These are phyloP conservation scores for Suillus tomentosus DNA, from an alignment of 768 basidiomycete species.

Conservation along the genomic window DNA sequence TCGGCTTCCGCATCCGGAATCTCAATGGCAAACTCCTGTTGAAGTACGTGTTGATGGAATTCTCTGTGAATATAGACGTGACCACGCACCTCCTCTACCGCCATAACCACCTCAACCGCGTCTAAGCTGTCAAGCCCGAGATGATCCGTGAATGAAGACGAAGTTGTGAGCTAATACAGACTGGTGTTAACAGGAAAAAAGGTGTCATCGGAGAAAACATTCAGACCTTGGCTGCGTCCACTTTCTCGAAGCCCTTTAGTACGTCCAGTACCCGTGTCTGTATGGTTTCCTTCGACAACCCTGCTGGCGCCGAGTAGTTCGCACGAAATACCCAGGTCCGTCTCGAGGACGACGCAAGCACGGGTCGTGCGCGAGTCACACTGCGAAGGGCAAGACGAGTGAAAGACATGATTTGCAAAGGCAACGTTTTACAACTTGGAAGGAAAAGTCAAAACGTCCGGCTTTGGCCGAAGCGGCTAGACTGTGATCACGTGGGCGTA, in stretches of 20 bases:
- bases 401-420: slow-evolving; percentile 33
- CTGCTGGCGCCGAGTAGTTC: slow-evolving; percentile 31
- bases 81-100: slow-evolving; percentile 81
- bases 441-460: slow-evolving; percentile 16
- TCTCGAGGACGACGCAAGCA: slow-evolving; percentile 30
- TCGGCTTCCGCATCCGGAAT: slow-evolving; percentile 98
- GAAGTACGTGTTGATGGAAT: slow-evolving; percentile 8
- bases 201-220: slow-evolving; percentile 25
- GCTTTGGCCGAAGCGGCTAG: slow-evolving; percentile 26
- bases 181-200: slow-evolving; percentile 27
- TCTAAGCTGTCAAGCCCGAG: slow-evolving; percentile 87
- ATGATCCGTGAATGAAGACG: slow-evolving; percentile 55
- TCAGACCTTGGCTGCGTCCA: slow-evolving; percentile 31
- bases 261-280: slow-evolving; percentile 29
- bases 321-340: slow-evolving; percentile 30
- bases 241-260: slow-evolving; percentile 34
- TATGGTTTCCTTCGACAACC: slow-evolving; percentile 26
- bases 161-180: slow-evolving; percentile 57
- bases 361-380: slow-evolving; percentile 29
- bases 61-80: slow-evolving; percentile 12
- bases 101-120: slow-evolving; percentile 98
- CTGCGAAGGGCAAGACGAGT: slow-evolving; percentile 35
- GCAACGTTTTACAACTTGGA: neutral
- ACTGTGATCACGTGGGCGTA: neutral
- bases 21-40: slow-evolving; percentile 93